Evolutionary conservation across 148 eudicot species (phyloP), one percentile per base, ranked within the genome.

Genomic region (Vaccinium vitisidaea): DNA sequence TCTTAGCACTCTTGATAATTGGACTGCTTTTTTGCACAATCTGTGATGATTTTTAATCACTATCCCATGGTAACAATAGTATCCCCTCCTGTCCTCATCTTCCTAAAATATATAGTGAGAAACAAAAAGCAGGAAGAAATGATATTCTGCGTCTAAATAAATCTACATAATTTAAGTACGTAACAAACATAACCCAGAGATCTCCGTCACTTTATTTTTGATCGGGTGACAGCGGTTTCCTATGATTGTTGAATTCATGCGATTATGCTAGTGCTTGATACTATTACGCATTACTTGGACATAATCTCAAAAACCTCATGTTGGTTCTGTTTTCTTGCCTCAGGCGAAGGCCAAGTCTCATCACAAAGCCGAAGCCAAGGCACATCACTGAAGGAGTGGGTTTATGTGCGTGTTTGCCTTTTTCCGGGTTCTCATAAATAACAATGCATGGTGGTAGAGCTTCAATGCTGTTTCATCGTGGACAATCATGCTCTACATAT

Each of bases 331-430:
- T 70, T 82, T 70, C 16, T 50, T 65, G 39, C 36, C 27, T 32
- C 91, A 95, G 98, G 92, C 92, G 83, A 92, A 95, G 86, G 89
- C 96, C 76, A 94, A 94, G 71, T 92, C 98, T 65, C 92, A 89
- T 16, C 82, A 88, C 88, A 94, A 92, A 85, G 93, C 94, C 83
- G 94, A 89, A 84, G 94, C 92, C 58, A 93, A 89, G 69, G 93
- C 87, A 54, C 93, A 89, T 86, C 95, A 94, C 75, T 93, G 86
- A 92, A 78, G 85, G 77, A 30, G 55, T n/a, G 81, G 25, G 53
- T 36, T 14, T 16, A 59, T 19, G 6, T 43, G 46, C 46, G 6
- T 43, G 73, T 32, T 32, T 55, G 9, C 19, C 0, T 27, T 82
- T 52, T 70, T 13, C 27, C 23, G 14, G 30, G 36, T 56, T 59